Evolutionary conservation across 768 basidiomycete species (phyloP), one percentile per base, ranked within the genome.

Genomic region (Boletus subparvulus): DNA sequence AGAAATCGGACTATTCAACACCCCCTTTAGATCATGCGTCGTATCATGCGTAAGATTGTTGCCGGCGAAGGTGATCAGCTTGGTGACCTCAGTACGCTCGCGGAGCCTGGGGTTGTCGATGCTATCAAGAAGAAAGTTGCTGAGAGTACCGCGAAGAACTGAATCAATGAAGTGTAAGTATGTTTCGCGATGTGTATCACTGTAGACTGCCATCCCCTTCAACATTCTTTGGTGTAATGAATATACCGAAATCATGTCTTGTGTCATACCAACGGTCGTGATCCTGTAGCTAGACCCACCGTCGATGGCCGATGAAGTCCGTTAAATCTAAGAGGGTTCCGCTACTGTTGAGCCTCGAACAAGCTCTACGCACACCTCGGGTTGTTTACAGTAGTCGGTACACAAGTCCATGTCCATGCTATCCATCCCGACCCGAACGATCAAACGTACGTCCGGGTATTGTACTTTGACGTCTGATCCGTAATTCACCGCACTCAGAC

Each of bases 21-120:
- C 16, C 32, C 6, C 3, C 0, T 58, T 16, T 51, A 86, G 90
- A 93, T 94, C 73, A 95, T 98, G 90, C 85, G 96, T 44, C 85
- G 96, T 50, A 91, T 97, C 60, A 84, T 98, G 83, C 85, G 97
- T 67, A 98, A 98, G 84, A 92, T 98, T 68, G 90, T 93, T 46
- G 89, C 89, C 0, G 92, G 92, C 40, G 94, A 98, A 71, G 92
- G 86, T 9, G 96, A 99, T 71, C 91, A 97, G 73, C 84, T 98
- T 41, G 96, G 96, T 47, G 96, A 98, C 75, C 82, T 98, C 37
- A 91, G 88, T 62, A 98, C 96, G 8, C 80, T 96, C 46, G 95
- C 93, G 4, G 94, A 98, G 61, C 95, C 95, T 4, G 71, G 75
- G 8, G 79, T 95, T 45, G 92, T 98, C 21, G 94, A 97, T 46